Base-by-base conservation (phyloP, 495 filamentous ascomycete species). In the Thozetella sp. region DNA sequence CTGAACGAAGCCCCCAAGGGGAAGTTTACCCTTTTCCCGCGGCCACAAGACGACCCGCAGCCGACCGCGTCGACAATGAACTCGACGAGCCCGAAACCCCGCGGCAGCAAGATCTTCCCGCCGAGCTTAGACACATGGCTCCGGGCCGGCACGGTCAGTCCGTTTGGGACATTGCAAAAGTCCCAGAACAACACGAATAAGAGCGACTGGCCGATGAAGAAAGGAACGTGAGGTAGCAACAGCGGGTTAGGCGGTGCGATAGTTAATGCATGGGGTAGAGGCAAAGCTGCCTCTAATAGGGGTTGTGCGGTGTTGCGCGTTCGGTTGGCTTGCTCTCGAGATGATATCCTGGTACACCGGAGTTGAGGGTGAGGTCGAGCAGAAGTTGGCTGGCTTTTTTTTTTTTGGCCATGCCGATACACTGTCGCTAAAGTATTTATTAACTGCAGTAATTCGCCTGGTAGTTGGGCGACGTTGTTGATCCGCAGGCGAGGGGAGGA, bases 101-200 rank as follows among this genome's bases (percentile, higher is more conserved):
- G 17, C 6, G 54, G 20, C 37, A n/a, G 22, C 15, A 61, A 48
- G 22, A 51, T 46, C 22, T 23, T 48, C 10, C 34, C 56, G 13
- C 65, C 67, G n/a, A 72, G 56, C 12, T 34, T 71, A 59, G 63
- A 70, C 34, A 61, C 57, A 23, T 73, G 68, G 71, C 55, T 73
- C 19, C 53, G 67, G 55, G 63, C 56, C 1, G 67, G 65, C 22
- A 63, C 62, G 24, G 68, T 69, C 1, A 73, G 71, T 56, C 71
- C 71, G 20, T 73, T 73, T 60, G 63, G 46, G 48, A 65, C 68
- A 27, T 48, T 71, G 22, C 59, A 61, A 10, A 64, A 59, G 59
- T 20, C 13, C 4, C 22, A 34, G 17, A 24, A 53, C 1, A n/a
- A n/a, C 11, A 34, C 17, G 26, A 27, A 55, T 37, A 58, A 45